Base-by-base conservation (phyloP, 345 rosid genomes). In the Eucalyptus coolabah region DNA sequence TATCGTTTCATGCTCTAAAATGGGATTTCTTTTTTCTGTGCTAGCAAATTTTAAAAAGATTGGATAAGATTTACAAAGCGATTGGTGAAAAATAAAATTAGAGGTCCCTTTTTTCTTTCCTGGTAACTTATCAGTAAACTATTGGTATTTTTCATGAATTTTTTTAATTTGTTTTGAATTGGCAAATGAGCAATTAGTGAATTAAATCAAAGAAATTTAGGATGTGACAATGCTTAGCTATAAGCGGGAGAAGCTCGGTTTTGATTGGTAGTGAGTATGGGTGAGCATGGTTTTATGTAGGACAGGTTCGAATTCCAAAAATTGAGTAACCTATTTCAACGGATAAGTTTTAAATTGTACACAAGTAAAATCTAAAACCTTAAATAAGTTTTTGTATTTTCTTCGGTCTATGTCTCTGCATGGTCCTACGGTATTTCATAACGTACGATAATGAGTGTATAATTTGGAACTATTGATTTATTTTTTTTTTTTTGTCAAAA, bases 281-380 rank as follows among this genome's bases (percentile, higher is more conserved):
- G 59, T 53, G 59, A 53, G 26, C 5, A 53, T 53, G 59, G 59
- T 8, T 53, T 53, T 19, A 53, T 21, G 59, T 53, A 53, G 59
- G 11, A 53, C 1, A 0, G 0, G 11, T 8, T 21, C 2, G 8
- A 0, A 53, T 53, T 53, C 1, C 26, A 53, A 53, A 53, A 53
- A 53, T 53, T 53, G 24, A 53, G 24, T 0, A 19, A 53, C 59
- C 10, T 21, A 19, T 53, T 53, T 53, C 2, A 0, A 53, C 11
- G 1, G 0, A 9, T 53, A 53, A 53, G 1, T 53, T 53, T 1
- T 19, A 53, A 53, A 53, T 53, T 53, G 0, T 19, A 19, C 2
- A 19, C 0, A 53, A 0, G 5, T 53, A 0, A 21, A 53, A 53
- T 2, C 11, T 19, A 21, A 53, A 53, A 53, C 24, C 1, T 53